These are phyloP conservation scores for Draba incana DNA, from an alignment of 345 rosid species.

Conservation along the genomic window DNA sequence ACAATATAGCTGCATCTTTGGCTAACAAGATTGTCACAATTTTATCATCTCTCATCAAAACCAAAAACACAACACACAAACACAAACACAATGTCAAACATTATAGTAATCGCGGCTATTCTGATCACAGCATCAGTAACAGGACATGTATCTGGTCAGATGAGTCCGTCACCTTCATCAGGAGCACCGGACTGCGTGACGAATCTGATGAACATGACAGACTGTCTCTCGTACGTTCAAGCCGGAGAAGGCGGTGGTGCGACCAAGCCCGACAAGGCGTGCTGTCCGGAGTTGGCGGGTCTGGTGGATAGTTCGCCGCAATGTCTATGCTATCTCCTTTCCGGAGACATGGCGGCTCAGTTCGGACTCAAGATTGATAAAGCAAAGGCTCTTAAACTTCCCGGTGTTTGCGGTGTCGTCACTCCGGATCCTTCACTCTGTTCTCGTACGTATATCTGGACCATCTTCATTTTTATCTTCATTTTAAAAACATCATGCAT, in stretches of 20 bases:
- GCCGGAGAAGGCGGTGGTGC: constrained; percentile 50
- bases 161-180: constrained; percentile 35
- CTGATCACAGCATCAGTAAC: constrained; percentile 19
- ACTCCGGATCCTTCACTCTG: constrained; percentile 55
- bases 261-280: constrained; percentile 57
- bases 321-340: constrained; percentile 63
- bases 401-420: constrained; percentile 52
- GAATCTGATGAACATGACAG: constrained; percentile 56
- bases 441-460: constrained; percentile 51
- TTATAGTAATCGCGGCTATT: constrained; percentile 16
- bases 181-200: constrained; percentile 44
- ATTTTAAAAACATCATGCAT: background rate
- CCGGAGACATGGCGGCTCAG: constrained; percentile 32
- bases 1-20: constrained; percentile 22
- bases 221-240: constrained; percentile 64
- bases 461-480: background rate
- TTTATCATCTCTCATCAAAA: background rate
- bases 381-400: constrained; percentile 68
- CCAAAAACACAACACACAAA: background rate
- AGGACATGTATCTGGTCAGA: constrained; percentile 28
- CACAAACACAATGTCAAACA: constrained; percentile 27
- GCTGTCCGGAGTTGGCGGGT: constrained; percentile 91
- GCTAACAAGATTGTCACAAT: constrained; percentile 12
- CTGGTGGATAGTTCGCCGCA: constrained; percentile 56
- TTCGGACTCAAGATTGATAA: constrained; percentile 54